phyloP scores from a whole-genome alignment of 164 flowering plant species.

The Cinnamomum micranthum region DNA sequence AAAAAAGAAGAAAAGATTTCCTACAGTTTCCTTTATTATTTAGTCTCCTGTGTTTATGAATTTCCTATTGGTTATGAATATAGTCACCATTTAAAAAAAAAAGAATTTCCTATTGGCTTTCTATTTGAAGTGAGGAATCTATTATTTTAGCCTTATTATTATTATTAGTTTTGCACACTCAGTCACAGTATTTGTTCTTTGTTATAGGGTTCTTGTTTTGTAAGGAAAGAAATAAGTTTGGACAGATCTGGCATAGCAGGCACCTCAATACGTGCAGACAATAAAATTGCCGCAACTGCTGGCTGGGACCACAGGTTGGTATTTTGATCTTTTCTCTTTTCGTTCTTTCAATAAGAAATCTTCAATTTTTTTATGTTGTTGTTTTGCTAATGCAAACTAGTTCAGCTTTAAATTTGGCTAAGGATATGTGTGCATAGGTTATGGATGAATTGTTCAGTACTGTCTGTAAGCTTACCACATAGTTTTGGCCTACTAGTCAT shows the following conservation, averaged over 20 bases:
- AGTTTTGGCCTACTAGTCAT: too few relatives aligned
- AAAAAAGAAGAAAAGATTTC: too few relatives aligned
- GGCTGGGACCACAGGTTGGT: slow-evolving; percentile 95
- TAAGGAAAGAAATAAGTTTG: slow-evolving; percentile 67
- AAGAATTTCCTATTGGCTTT: too few relatives aligned
- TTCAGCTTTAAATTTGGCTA: too few relatives aligned
- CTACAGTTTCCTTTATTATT: background rate
- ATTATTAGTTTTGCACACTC: background rate
- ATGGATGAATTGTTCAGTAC: too few relatives aligned
- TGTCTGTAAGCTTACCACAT: too few relatives aligned
- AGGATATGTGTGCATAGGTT: too few relatives aligned
- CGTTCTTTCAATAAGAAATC: too few relatives aligned
- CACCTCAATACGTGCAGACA: slow-evolving; percentile 63
- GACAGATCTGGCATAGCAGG: slow-evolving; percentile 75
- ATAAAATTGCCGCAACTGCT: slow-evolving; percentile 83
- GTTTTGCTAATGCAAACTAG: too few relatives aligned
- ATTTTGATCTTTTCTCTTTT: background rate
- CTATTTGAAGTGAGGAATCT: background rate
- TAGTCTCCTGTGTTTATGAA: background rate
- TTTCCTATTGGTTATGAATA: background rate
- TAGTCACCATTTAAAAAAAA: too few relatives aligned
- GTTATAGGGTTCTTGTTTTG: slow-evolving; percentile 54
- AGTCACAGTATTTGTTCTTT: background rate
- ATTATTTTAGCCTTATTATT: background rate
- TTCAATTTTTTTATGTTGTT: too few relatives aligned